Conservation (phyloP, 2,329 filamentous ascomycete genomes). For the Rhexocercosporidium sp. region DNA sequence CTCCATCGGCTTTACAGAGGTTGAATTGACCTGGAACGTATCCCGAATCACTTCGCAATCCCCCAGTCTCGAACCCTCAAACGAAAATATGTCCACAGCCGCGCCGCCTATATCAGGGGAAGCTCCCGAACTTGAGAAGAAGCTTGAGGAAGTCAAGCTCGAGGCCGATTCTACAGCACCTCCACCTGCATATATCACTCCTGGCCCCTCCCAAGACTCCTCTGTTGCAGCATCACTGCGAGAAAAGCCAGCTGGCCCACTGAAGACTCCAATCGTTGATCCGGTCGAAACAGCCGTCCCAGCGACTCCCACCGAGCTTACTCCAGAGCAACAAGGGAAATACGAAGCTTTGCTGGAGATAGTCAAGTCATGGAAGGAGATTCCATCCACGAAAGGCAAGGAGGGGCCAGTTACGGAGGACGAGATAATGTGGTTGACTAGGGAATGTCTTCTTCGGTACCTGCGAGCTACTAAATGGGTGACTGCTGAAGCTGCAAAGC, state of each 20-base stretch:
- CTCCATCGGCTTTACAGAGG: not conserved
- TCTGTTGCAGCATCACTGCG: constrained; percentile 33
- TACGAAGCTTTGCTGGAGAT: constrained; percentile 77
- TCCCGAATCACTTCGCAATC: not conserved
- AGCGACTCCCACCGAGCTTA: constrained; percentile 65
- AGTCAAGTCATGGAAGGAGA: constrained; percentile 72
- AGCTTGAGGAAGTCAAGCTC: constrained; percentile 29
- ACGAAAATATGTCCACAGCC: constrained; percentile 23
- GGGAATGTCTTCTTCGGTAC: constrained; percentile 91
- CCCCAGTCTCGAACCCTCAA: not conserved
- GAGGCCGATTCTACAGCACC: constrained; percentile 9
- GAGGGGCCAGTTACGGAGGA: constrained; percentile 72
- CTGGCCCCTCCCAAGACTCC: constrained; percentile 12
- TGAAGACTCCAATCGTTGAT: constrained; percentile 46
- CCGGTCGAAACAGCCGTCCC: constrained; percentile 32
- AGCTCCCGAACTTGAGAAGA: constrained; percentile 14
- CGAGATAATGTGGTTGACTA: constrained; percentile 89
- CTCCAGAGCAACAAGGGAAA: constrained; percentile 78
- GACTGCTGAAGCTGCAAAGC: constrained; percentile 73
- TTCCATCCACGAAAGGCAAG: constrained; percentile 65
- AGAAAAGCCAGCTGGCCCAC: constrained; percentile 44
- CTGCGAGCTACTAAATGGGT: constrained; percentile 94
- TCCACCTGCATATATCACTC: not conserved
- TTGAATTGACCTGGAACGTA: not conserved
- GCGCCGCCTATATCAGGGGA: constrained; percentile 17